Evolutionary conservation across 306 rosid species (phyloP).

Genomic region (Arachis stenosperma): DNA sequence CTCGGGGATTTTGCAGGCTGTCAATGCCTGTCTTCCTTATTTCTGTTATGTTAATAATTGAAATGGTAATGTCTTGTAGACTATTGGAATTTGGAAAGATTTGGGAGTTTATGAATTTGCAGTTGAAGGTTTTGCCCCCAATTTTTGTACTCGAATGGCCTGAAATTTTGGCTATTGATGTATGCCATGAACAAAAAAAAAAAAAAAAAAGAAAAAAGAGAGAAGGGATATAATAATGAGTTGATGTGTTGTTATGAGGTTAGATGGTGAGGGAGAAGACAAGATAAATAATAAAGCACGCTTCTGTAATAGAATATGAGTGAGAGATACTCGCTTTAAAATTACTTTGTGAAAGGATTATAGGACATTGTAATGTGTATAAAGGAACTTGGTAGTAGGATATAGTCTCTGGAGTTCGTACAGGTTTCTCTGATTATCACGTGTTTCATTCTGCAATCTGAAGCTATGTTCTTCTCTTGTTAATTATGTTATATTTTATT

Average conservation of each 20-base stretch:
- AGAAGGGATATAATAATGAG: neutral
- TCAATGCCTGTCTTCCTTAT: neutral
- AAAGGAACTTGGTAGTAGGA: neutral
- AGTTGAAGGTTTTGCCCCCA: neutral
- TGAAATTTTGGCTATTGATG: constrained; percentile 6
- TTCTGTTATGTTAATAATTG: neutral
- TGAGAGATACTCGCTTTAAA: neutral
- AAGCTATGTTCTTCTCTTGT: neutral
- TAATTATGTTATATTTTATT: constrained; percentile 5
- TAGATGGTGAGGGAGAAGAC: neutral
- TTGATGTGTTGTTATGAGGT: constrained; percentile 6
- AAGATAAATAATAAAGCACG: constrained; percentile 11
- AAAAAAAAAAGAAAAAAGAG: neutral
- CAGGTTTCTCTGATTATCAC: neutral
- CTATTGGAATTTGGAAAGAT: constrained; percentile 29
- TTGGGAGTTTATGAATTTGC: constrained; percentile 2
- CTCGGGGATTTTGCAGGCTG: constrained; percentile 12
- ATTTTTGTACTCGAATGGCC: constrained; percentile 9
- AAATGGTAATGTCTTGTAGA: neutral
- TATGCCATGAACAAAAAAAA: constrained; percentile 6
- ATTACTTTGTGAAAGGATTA: neutral
- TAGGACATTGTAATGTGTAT: neutral
- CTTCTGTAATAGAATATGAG: neutral
- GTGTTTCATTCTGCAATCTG: constrained; percentile 3
- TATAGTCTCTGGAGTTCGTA: neutral